Conservation (phyloP, 1,284 basidiomycete genomes). For the Naganishia liquefaciens region DNA sequence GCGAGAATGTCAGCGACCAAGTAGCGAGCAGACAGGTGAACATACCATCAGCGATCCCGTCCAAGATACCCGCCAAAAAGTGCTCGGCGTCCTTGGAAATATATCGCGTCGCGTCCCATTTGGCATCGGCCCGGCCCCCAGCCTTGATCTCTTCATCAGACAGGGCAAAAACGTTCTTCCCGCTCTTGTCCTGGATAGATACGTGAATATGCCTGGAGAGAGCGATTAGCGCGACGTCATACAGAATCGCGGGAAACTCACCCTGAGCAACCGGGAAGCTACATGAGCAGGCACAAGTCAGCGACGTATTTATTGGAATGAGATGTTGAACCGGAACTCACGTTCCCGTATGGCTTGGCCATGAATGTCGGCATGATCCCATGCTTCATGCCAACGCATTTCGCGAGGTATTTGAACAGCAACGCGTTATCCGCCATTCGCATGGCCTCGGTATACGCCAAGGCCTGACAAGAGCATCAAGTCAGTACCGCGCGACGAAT, state of each 20-base stretch:
- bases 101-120: constrained; percentile 76
- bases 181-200: constrained; percentile 70
- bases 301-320: neutral
- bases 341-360: constrained; percentile 93
- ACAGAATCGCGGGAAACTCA: constrained; percentile 51
- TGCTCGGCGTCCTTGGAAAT: constrained; percentile 82
- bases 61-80: constrained; percentile 87
- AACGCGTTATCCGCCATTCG: constrained; percentile 93
- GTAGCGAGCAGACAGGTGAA: constrained; percentile 7
- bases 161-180: constrained; percentile 74
- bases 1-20: neutral
- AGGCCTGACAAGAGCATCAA: constrained; percentile 57
- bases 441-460: constrained; percentile 80
- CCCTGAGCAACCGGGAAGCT: constrained; percentile 92
- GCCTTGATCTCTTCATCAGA: constrained; percentile 60
- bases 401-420: constrained; percentile 88
- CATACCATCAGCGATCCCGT: constrained; percentile 83
- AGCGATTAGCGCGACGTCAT: neutral
- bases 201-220: constrained; percentile 80
- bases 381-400: constrained; percentile 85
- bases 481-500: neutral
- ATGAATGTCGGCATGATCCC: constrained; percentile 93
- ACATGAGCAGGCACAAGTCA: constrained; percentile 28
- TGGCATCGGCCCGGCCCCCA: constrained; percentile 68
- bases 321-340: constrained; percentile 54